phyloP scores from a whole-genome alignment of 2,329 filamentous ascomycete species.

The Aspergillus quadrilineatus region DNA sequence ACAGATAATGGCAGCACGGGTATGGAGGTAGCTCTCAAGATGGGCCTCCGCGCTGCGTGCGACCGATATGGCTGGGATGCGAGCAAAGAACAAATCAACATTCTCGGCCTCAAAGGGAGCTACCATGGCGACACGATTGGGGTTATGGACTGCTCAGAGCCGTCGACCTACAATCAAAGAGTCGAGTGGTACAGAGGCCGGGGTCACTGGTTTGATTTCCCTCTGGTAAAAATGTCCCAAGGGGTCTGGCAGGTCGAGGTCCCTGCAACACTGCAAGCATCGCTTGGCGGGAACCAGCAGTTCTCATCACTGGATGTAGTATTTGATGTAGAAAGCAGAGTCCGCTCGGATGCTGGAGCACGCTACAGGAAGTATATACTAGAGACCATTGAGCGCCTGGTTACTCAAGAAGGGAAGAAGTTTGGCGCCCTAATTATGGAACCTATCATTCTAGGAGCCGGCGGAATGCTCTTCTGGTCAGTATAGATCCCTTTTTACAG shows the following conservation, averaged over 20 bases:
- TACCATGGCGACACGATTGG: conserved; percentile 89
- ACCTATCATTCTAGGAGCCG: conserved; percentile 75
- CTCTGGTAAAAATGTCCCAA: conserved; percentile 64
- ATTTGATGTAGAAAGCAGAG: conserved; percentile 58
- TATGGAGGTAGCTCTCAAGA: conserved; percentile 80
- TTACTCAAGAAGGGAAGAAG: conserved; percentile 57
- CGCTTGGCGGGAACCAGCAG: conserved; percentile 46
- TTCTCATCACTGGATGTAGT: conserved; percentile 56
- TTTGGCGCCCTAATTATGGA: conserved; percentile 80
- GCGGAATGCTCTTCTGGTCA: conserved; percentile 78
- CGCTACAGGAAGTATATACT: conserved; percentile 63
- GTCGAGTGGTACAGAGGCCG: conserved; percentile 82
- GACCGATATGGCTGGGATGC: conserved; percentile 66
- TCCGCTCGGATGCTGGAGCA: conserved; percentile 46
- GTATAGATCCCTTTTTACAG: conserved; percentile 29
- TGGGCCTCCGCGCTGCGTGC: conserved; percentile 71
- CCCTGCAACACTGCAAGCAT: conserved; percentile 50
- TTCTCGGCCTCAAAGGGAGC: conserved; percentile 74
- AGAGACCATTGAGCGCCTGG: conserved; percentile 53
- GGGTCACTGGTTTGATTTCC: conserved; percentile 80
- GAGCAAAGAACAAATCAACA: conserved; percentile 57
- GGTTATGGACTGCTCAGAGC: conserved; percentile 81
- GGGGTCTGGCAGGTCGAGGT: conserved; percentile 66
- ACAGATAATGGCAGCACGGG: conserved; percentile 83
- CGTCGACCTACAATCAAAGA: conserved; percentile 74